Evolutionary conservation across 805 yeast genomes (phyloP), one percentile per base, ranked within the genome.

Genomic region (Zygoascus ofunaensis): DNA sequence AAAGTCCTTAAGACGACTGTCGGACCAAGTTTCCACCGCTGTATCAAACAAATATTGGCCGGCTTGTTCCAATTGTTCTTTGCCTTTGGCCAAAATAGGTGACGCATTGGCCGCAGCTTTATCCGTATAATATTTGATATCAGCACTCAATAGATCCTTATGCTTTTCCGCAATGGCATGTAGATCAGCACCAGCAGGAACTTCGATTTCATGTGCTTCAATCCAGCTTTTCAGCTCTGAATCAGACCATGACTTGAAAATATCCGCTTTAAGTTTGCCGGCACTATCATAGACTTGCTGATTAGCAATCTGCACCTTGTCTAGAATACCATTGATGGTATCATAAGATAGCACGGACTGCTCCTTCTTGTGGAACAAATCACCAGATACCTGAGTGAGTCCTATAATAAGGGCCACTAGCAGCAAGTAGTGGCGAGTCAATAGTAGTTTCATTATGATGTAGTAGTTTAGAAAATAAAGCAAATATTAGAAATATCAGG

Each of bases 181-280:
- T 22, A 56, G 45, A 41, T 52, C 51, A 21, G 53, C 55, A 15
- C 32, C 32, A 34, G 44, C 42, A 19, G 46, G 52, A 37, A 52
- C 50, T 39, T 23, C 39, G 26, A 67, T 42, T 4, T 61, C 61
- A 51, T 71, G 70, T 43, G 58, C 53, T 41, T 64, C 64, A 10
- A 70, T 59, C 75, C 75, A 72, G 34, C 58, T 61, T 50, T 63
- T 55, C 36, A 73, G 51, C 46, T 68, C 70, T 3, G 67, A 57
- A 40, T 63, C 63, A 18, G 69, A 56, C 72, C 75, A 69, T 20
- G 60, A 45, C 39, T 67, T 67, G 39, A 66, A 56, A n/a, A 68
- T 62, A 20, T 57, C 56, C 43, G 61, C 67, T 45, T 57, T 54
- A 30, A 70, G 53, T 20, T 53, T 41, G 17, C 73, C 72, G 5